Evolutionary conservation across 176 grass and related monocot species (phyloP).

Genomic region (Calamus simplicifolius): DNA sequence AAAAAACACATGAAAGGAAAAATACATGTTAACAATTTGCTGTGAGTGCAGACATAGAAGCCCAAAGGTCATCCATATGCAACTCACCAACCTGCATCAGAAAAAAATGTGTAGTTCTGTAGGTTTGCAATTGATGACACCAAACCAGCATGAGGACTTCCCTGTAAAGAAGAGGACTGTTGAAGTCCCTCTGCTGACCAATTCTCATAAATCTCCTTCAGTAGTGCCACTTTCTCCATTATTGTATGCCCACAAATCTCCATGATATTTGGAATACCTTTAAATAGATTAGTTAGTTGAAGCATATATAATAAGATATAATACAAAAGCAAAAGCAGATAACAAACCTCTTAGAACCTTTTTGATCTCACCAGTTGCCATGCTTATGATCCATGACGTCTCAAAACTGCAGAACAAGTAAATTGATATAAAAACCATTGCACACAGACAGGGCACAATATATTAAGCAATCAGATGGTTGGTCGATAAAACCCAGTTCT

Average conservation of each 20-base stretch:
- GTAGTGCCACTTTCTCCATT: slow-evolving; percentile 42
- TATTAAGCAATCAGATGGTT: too few species aligned
- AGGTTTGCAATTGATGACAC: slow-evolving; percentile 72
- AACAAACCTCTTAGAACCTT: slow-evolving; percentile 46
- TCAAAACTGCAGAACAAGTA: slow-evolving; percentile 49
- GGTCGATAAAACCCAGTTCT: too few species aligned
- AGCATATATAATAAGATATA: neutral
- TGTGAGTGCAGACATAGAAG: neutral
- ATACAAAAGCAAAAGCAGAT: slow-evolving; percentile 17
- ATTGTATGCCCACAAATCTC: slow-evolving; percentile 44
- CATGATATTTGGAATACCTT: slow-evolving; percentile 54
- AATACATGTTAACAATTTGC: slow-evolving; percentile 6
- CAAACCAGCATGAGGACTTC: slow-evolving; percentile 28
- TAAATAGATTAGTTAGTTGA: neutral
- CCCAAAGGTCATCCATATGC: slow-evolving; percentile 13
- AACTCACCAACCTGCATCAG: slow-evolving; percentile 63
- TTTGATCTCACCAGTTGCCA: slow-evolving; percentile 46
- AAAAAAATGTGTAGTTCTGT: slow-evolving; percentile 45
- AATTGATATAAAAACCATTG: slow-evolving; percentile 3
- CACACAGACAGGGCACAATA: too few species aligned
- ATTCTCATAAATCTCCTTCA: slow-evolving; percentile 46
- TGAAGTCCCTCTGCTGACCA: slow-evolving; percentile 14
- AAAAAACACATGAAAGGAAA: slow-evolving; percentile 9
- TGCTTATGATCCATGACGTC: slow-evolving; percentile 51
- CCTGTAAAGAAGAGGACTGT: slow-evolving; percentile 27